Percentiles rank a stretch among this genome's conserved stretches.
These are phyloP conservation scores for Kodamaea sp. DNA, from an alignment of 1,139 yeast genomes.

Conservation along the genomic window DNA sequence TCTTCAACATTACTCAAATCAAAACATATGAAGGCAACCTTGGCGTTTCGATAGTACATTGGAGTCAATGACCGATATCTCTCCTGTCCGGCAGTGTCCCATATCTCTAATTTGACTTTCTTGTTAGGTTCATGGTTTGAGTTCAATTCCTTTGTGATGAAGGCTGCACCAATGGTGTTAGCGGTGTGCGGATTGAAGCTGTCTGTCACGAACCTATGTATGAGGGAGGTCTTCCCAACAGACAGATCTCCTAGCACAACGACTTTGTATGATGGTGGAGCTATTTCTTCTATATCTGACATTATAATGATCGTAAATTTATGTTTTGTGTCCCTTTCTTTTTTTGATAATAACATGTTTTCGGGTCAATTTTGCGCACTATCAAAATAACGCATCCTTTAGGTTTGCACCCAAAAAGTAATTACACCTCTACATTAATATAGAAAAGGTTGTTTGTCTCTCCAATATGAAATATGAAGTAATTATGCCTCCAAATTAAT, in stretches of 20 bases:
- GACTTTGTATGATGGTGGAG: constrained; percentile 32
- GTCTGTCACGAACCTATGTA: constrained; percentile 39
- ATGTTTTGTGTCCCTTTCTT: too few species aligned
- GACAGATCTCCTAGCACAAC: constrained; percentile 47
- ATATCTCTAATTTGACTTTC: constrained; percentile 43
- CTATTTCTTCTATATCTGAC: constrained; percentile 2
- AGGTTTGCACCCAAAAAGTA: too few species aligned
- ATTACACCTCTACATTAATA: too few species aligned
- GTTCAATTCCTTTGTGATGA: constrained; percentile 35
- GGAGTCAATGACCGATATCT: constrained; percentile 46
- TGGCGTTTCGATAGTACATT: constrained; percentile 47
- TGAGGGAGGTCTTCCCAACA: constrained; percentile 46
- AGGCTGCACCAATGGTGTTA: constrained; percentile 51
- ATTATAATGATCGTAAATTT: too few species aligned
- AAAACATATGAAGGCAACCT: constrained; percentile 31
- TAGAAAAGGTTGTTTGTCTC: too few species aligned
- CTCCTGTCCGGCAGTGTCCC: constrained; percentile 54
- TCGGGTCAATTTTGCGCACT: too few species aligned
- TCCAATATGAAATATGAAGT: too few species aligned
- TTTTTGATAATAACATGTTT: too few species aligned
- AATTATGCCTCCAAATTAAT: too few species aligned
- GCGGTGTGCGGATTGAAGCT: constrained; percentile 36
- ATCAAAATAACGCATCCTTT: too few species aligned
- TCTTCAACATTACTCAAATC: constrained; percentile 32
- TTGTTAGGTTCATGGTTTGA: constrained; percentile 26